Evolutionary conservation across 176 grass and related monocot species (phyloP).

Genomic region (Avena atlantica): DNA sequence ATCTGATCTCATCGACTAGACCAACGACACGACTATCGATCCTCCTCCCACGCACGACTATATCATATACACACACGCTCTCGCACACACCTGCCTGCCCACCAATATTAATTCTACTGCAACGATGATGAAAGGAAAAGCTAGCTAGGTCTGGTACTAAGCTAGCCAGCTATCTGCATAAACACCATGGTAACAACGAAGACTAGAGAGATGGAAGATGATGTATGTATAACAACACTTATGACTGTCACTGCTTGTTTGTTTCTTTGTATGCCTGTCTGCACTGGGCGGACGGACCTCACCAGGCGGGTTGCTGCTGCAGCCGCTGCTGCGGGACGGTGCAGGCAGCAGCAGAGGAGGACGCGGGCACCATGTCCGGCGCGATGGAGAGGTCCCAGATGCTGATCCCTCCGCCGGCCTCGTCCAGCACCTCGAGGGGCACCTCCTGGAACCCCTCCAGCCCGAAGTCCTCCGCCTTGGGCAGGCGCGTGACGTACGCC

Average conservation of each 20-base stretch:
- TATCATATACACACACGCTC: background rate
- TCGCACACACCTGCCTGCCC: background rate
- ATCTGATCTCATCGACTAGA: background rate
- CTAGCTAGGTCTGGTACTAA: background rate
- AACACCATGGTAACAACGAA: background rate
- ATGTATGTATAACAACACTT: background rate
- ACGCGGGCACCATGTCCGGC: constrained; percentile 3
- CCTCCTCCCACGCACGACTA: background rate
- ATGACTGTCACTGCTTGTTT: background rate
- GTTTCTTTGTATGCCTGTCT: background rate
- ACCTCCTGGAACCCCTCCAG: constrained; percentile 80
- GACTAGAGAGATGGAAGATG: background rate
- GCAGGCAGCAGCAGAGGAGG: background rate
- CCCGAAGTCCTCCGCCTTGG: constrained; percentile 90
- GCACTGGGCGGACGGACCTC: background rate
- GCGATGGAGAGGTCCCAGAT: constrained; percentile 44
- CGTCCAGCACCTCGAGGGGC: constrained; percentile 67
- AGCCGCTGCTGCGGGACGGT: background rate
- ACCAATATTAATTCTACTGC: background rate
- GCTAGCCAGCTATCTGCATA: background rate
- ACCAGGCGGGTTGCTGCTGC: constrained; percentile 10
- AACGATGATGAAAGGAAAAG: background rate
- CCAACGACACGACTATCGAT: background rate
- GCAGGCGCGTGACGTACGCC: constrained; percentile 66
- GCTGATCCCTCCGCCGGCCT: constrained; percentile 32